These are phyloP conservation scores for Diversispora eburnea DNA, from an alignment of 192 early-diverging fungal species.

Conservation along the genomic window DNA sequence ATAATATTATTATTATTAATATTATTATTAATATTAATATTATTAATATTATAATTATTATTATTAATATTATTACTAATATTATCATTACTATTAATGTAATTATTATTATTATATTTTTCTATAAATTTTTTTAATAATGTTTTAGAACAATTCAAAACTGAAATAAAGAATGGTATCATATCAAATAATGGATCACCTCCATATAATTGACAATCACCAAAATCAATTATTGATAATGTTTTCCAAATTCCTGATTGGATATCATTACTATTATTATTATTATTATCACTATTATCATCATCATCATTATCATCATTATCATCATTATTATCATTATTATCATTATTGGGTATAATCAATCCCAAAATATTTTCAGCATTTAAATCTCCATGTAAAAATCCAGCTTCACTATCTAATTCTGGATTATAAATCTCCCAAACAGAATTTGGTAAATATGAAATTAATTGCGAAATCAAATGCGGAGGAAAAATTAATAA, in stretches of 20 bases:
- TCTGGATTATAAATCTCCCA: conserved; percentile 29
- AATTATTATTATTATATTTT: not conserved
- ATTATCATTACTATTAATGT: too few relatives aligned
- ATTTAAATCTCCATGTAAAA: conserved; percentile 40
- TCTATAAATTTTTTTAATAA: conserved; percentile 27
- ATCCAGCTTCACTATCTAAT: conserved; percentile 22
- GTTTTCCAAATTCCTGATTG: not conserved
- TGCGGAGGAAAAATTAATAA: conserved; percentile 38
- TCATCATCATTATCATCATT: too few relatives aligned
- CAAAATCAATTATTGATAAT: conserved; percentile 3
- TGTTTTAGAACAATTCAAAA: conserved; percentile 32
- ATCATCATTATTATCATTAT: not conserved
- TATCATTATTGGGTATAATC: not conserved
- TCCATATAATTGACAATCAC: conserved; percentile 13
- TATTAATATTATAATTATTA: too few relatives aligned
- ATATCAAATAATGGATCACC: conserved; percentile 40
- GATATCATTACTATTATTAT: not conserved
- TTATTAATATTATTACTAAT: too few relatives aligned
- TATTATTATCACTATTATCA: not conserved
- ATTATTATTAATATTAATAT: too few relatives aligned
- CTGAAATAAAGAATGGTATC: conserved; percentile 34
- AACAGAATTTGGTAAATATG: conserved; percentile 31
- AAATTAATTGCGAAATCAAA: conserved; percentile 29
- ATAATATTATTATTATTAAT: too few relatives aligned
- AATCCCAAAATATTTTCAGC: conserved; percentile 37